Conservation (phyloP, 225 moss, liverwort and hornwort genomes). For the Anthoceros angustus region DNA sequence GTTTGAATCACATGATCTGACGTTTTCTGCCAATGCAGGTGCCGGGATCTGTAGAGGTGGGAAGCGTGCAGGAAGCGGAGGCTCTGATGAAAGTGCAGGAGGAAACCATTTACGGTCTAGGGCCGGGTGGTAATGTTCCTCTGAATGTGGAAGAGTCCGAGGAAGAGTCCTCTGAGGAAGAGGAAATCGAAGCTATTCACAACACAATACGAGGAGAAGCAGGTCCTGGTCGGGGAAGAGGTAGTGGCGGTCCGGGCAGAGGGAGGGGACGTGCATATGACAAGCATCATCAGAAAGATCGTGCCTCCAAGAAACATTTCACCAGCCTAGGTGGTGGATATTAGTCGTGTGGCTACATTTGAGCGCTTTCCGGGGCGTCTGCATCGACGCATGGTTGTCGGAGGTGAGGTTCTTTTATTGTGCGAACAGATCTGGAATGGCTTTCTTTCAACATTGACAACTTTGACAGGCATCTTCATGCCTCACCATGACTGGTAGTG, state of each 20-base stretch:
- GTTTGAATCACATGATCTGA: neutral
- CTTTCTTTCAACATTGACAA: too few relatives aligned
- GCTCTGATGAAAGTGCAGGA: constrained; percentile 2
- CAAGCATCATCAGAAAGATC: constrained; percentile 2
- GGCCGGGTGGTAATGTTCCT: neutral
- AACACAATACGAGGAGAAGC: neutral
- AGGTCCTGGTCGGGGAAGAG: neutral
- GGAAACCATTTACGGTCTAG: neutral
- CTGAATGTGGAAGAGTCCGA: neutral
- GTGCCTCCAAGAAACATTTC: constrained; percentile 1
- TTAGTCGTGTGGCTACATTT: too few relatives aligned
- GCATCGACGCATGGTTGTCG: too few relatives aligned
- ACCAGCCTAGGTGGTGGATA: neutral
- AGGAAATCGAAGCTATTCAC: neutral
- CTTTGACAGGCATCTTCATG: too few relatives aligned
- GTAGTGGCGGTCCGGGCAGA: neutral
- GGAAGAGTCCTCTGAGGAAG: neutral
- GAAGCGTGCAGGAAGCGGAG: neutral
- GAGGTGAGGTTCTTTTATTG: too few relatives aligned
- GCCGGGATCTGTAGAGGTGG: constrained; percentile 1
- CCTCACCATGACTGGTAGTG: too few relatives aligned
- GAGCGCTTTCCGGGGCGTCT: too few relatives aligned
- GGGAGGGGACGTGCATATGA: neutral
- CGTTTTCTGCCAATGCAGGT: neutral
- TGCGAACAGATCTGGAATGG: too few relatives aligned